A percentile compares a stretch with the other conserved stretches of the same genome.
Conservation (phyloP, 169 alveolate species). For the Plasmodium blacklocki region DNA sequence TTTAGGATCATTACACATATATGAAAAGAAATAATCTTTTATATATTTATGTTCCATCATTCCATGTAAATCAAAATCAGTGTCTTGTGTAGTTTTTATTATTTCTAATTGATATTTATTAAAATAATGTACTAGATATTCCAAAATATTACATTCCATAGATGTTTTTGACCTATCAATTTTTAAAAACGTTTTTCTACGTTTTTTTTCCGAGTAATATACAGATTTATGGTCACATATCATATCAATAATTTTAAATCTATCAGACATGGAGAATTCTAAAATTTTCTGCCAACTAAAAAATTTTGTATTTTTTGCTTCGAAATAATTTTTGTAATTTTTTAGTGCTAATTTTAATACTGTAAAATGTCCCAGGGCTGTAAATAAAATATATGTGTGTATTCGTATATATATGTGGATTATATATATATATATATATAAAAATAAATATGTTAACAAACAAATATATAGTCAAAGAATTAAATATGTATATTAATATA, state of each 20-base stretch:
- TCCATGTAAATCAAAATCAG: constrained; percentile 1
- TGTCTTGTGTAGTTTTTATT: constrained; percentile 12
- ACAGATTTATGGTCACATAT: constrained; percentile 27
- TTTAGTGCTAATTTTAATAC: constrained; percentile 23
- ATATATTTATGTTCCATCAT: constrained; percentile 25
- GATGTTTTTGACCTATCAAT: not conserved
- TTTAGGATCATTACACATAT: no score
- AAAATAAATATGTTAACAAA: no score
- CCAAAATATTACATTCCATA: constrained; percentile 52
- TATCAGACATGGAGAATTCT: constrained; percentile 14
- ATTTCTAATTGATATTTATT: constrained; percentile 45
- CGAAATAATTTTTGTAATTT: constrained; percentile 18
- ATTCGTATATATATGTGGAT: no score
- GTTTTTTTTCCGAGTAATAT: constrained; percentile 3
- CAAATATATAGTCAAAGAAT: no score
- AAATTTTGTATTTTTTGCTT: constrained; percentile 11
- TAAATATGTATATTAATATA: no score
- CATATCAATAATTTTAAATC: constrained; percentile 34
- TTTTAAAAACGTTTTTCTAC: constrained; percentile 46
- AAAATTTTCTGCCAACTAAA: constrained; percentile 61
- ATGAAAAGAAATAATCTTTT: constrained; percentile 36
- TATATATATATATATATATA: no score
- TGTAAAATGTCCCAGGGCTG: constrained; percentile 41
- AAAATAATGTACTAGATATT: constrained; percentile 43
- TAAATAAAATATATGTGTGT: not conserved